Percentiles rank a stretch among this genome's conserved stretches.
These are phyloP conservation scores for Tuber calosporum DNA, from an alignment of 495 filamentous ascomycete genomes.

Conservation along the genomic window DNA sequence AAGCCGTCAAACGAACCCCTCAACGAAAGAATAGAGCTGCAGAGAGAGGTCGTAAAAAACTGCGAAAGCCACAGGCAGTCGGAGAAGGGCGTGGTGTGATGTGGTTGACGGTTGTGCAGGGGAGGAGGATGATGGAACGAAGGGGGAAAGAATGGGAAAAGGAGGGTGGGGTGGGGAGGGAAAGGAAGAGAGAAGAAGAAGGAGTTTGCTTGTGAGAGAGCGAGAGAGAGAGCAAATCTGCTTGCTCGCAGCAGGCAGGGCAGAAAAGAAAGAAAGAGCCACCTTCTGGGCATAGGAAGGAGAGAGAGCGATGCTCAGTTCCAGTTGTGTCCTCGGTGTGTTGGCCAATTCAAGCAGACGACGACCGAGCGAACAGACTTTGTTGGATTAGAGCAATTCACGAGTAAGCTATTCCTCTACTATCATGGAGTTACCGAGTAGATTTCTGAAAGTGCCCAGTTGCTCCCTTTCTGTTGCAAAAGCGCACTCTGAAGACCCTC, in stretches of 20 bases:
- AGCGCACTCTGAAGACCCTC: not conserved
- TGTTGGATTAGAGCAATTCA: not conserved
- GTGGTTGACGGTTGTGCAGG: slow-evolving; percentile 9
- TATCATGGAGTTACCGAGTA: not conserved
- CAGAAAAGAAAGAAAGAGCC: not conserved
- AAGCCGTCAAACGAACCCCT: not conserved
- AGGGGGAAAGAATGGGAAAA: slow-evolving; percentile 23
- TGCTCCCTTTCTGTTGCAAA: not conserved
- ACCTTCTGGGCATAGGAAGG: not conserved
- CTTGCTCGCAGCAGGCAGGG: not conserved
- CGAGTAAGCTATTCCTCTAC: not conserved
- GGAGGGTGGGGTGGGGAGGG: slow-evolving; percentile 2
- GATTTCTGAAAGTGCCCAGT: not conserved
- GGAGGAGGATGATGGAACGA: not conserved
- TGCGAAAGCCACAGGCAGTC: not conserved
- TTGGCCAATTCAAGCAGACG: not conserved
- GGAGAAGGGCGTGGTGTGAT: slow-evolving; percentile 3
- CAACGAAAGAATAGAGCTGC: not conserved
- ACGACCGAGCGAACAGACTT: not conserved
- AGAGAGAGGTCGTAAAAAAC: not conserved
- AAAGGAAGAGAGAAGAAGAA: slow-evolving; percentile 1
- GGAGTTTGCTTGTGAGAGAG: not conserved
- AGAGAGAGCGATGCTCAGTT: not conserved
- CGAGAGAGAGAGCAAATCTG: slow-evolving; percentile 2
- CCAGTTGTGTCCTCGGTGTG: not conserved